These are phyloP conservation scores for Syncephalastrum sp. DNA, from an alignment of 371 early-diverging fungal genomes.

Conservation along the genomic window DNA sequence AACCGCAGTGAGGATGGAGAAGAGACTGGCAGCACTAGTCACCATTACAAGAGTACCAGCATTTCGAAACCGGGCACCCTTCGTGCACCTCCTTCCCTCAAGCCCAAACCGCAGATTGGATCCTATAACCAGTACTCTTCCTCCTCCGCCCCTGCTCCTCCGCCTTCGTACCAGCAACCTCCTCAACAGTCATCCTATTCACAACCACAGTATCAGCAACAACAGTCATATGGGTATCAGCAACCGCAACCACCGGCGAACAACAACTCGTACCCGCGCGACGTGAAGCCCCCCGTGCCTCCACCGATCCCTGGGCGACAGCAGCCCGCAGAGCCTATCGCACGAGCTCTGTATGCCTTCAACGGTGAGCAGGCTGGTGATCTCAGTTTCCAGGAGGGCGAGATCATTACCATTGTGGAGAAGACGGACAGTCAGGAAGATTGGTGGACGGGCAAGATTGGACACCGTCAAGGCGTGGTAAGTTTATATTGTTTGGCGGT, in stretches of 20 bases:
- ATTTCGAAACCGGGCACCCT: slow-evolving; percentile 12
- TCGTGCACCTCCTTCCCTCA: slow-evolving; percentile 10
- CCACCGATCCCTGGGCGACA: slow-evolving; percentile 38
- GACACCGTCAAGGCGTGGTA: slow-evolving; percentile 63
- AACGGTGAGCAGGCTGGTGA: slow-evolving; percentile 69
- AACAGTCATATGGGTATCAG: too few relatives aligned
- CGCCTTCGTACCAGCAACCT: slow-evolving; percentile 4
- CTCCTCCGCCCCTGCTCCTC: slow-evolving; percentile 2
- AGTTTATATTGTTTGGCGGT: slow-evolving; percentile 12
- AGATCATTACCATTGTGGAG: slow-evolving; percentile 67
- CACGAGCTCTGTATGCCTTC: slow-evolving; percentile 74
- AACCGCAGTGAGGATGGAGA: slow-evolving; percentile 9
- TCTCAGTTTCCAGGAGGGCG: slow-evolving; percentile 70
- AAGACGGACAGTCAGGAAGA: slow-evolving; percentile 66
- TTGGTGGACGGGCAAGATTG: slow-evolving; percentile 80
- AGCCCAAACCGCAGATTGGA: not conserved
- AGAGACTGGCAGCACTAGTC: not conserved
- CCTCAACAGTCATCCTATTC: not conserved
- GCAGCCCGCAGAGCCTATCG: slow-evolving; percentile 36
- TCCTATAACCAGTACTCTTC: not conserved
- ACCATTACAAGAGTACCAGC: slow-evolving; percentile 10
- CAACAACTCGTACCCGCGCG: too few relatives aligned
- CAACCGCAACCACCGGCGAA: too few relatives aligned
- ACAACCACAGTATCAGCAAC: not conserved
- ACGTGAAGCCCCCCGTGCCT: slow-evolving; percentile 9